These are phyloP conservation scores for Przewalskia tangutica DNA, from an alignment of 257 asterid species.

Conservation along the genomic window DNA sequence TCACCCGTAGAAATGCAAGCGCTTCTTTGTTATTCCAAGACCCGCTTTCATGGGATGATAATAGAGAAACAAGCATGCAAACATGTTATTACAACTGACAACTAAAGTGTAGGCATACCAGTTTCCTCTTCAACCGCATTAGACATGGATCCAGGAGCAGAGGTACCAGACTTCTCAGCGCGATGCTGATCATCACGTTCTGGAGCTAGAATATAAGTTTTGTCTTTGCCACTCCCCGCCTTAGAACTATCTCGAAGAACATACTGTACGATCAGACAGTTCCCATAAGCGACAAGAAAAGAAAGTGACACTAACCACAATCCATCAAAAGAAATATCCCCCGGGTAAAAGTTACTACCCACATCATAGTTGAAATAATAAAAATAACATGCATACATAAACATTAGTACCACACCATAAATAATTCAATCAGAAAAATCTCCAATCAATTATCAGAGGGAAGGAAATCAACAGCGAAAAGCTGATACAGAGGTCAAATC, in stretches of 20 bases:
- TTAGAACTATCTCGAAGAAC: constrained; percentile 55
- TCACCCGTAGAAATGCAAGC: not conserved
- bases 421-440: not conserved
- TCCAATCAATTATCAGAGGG: not conserved
- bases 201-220: constrained; percentile 30
- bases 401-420: not conserved
- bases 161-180: constrained; percentile 31
- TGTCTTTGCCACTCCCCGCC: constrained; percentile 45
- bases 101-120: constrained; percentile 27
- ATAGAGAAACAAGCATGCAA: not conserved
- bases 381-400: not conserved
- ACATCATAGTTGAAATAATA: not conserved
- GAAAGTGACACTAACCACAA: not conserved
- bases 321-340: not conserved
- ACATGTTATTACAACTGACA: not conserved
- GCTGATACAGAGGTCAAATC: not conserved
- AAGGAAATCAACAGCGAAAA: not conserved
- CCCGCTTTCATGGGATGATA: not conserved
- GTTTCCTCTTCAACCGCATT: constrained; percentile 43
- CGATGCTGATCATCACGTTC: constrained; percentile 45
- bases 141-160: constrained; percentile 32
- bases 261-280: constrained; percentile 40
- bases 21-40: not conserved
- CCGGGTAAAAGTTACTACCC: not conserved
- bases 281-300: not conserved